Conservation (phyloP, 2,329 filamentous ascomycete species). For the Aspergillus intermedius region DNA sequence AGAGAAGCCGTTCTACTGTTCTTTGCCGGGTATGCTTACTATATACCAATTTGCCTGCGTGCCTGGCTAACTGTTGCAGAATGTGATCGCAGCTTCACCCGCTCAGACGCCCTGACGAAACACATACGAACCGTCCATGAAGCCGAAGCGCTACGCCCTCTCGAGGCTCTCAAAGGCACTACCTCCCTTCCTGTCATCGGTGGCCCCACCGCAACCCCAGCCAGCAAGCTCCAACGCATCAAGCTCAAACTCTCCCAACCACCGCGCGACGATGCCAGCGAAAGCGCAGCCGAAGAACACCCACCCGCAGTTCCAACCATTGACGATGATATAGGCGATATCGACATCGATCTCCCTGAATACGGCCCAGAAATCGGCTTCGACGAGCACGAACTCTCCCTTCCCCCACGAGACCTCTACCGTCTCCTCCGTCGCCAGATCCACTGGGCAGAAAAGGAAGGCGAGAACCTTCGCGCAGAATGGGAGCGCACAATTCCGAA, state of each 20-base stretch:
- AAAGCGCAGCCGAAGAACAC: conserved; percentile 18
- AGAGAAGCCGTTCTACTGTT: conserved; percentile 98
- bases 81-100: conserved; percentile 93
- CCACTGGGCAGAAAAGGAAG: conserved; percentile 43
- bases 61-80: conserved; percentile 47
- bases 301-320: conserved; percentile 20
- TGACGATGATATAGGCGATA: conserved; percentile 22
- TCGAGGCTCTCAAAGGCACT: conserved; percentile 38
- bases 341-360: conserved; percentile 29
- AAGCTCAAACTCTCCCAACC: conserved; percentile 37
- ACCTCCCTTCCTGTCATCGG: conserved; percentile 19
- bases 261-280: conserved; percentile 24
- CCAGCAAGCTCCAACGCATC: conserved; percentile 34
- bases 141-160: conserved; percentile 80
- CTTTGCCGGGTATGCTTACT: conserved; percentile 66
- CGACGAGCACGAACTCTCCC: conserved; percentile 38
- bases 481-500: conserved; percentile 33
- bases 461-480: conserved; percentile 31
- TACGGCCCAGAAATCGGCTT: conserved; percentile 36
- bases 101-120: conserved; percentile 91
- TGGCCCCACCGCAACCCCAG: conserved; percentile 19
- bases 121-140: conserved; percentile 99
- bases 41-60: not conserved
- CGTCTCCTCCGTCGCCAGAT: conserved; percentile 42
- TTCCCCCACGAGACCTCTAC: conserved; percentile 39